phyloP scores from a whole-genome alignment of 176 grass and related monocot species.

The Dactylis glomerata region DNA sequence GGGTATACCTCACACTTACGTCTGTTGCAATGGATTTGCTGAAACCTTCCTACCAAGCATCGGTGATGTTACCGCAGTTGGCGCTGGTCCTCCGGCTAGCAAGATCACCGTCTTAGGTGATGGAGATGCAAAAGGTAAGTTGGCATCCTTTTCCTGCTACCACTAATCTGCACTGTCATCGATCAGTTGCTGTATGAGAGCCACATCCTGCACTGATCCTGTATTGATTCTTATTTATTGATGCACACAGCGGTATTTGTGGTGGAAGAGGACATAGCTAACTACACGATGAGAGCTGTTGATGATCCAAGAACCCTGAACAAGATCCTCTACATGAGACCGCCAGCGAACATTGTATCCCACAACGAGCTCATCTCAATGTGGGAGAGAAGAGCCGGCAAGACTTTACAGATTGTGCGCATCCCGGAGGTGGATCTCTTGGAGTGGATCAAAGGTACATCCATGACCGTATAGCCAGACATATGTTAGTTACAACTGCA shows the following conservation, averaged over 20 bases:
- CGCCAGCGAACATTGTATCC: conserved; percentile 26
- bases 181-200: neutral
- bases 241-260: conserved; percentile 31
- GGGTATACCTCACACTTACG: neutral
- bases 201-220: neutral
- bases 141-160: neutral
- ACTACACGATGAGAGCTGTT: conserved; percentile 36
- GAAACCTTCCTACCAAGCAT: neutral
- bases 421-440: conserved; percentile 31
- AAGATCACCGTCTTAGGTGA: neutral
- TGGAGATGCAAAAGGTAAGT: neutral
- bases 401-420: conserved; percentile 26
- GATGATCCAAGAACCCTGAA: conserved; percentile 48
- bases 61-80: neutral
- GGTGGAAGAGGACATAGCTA: conserved; percentile 44
- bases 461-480: neutral
- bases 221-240: neutral
- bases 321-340: conserved; percentile 59
- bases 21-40: neutral
- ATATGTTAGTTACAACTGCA: neutral
- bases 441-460: conserved; percentile 22
- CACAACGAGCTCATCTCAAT: conserved; percentile 52
- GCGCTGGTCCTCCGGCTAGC: neutral
- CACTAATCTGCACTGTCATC: neutral
- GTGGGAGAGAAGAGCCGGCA: conserved; percentile 44